A percentile compares a stretch with the other conserved stretches of the same genome.
These are phyloP conservation scores for Ilyonectria mors-panacis DNA, from an alignment of 2,329 filamentous ascomycete genomes.

Conservation along the genomic window DNA sequence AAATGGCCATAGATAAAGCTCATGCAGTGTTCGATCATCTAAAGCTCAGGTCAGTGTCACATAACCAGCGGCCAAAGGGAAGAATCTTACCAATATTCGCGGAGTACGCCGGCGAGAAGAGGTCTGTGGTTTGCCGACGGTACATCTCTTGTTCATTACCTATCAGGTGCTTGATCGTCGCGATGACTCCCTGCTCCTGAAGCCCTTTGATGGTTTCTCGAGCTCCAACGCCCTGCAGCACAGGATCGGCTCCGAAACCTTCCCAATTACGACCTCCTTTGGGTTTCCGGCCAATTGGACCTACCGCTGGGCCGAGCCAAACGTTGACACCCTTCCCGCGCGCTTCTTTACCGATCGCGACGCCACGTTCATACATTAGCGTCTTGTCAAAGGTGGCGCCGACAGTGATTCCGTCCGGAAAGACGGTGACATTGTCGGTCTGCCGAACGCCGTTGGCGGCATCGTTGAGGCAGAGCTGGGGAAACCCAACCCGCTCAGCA, in stretches of 20 bases:
- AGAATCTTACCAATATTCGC: constrained; percentile 80
- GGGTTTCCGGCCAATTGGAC: constrained; percentile 80
- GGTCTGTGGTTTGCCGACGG: constrained; percentile 50
- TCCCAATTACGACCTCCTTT: constrained; percentile 84
- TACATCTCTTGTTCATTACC: constrained; percentile 76
- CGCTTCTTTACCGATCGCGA: constrained; percentile 79
- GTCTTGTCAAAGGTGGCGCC: constrained; percentile 83
- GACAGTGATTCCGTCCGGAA: constrained; percentile 83
- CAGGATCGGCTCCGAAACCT: constrained; percentile 79
- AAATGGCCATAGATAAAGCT: constrained; percentile 91
- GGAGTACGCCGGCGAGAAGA: constrained; percentile 62
- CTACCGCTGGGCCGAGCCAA: constrained; percentile 79
- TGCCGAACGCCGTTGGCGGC: constrained; percentile 79
- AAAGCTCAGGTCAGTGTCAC: rapidly evolving
- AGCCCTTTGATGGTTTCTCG: constrained; percentile 84
- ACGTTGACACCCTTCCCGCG: constrained; percentile 81
- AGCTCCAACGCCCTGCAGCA: constrained; percentile 82
- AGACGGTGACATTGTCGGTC: constrained; percentile 82
- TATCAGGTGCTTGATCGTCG: constrained; percentile 70
- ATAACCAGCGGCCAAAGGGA: rapidly evolving
- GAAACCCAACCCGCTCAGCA: constrained; percentile 78
- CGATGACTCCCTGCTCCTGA: constrained; percentile 70
- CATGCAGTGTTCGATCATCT: constrained; percentile 79
- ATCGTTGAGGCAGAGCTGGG: constrained; percentile 80
- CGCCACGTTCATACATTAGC: constrained; percentile 77